phyloP scores from a whole-genome alignment of 2,329 filamentous ascomycete genomes.

The Clonostachys byssicola region DNA sequence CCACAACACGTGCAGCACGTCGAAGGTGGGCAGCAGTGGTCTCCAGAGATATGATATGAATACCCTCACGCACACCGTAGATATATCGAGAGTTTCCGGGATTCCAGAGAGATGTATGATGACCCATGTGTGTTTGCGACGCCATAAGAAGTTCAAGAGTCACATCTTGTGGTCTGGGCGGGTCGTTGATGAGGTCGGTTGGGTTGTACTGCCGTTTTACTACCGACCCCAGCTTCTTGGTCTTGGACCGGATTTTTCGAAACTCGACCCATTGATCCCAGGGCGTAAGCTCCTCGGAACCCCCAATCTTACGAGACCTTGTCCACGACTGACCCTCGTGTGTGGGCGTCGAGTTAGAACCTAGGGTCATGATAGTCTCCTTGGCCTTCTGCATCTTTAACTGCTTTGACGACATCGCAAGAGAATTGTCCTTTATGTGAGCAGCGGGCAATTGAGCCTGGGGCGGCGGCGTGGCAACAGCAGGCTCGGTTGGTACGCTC shows the following conservation, averaged over 20 bases:
- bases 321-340: constrained; percentile 26
- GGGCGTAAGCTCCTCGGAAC: constrained; percentile 27
- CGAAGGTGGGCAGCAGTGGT: constrained; percentile 83
- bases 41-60: constrained; percentile 93
- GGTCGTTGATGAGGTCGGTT: constrained; percentile 62
- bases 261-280: constrained; percentile 32
- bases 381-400: constrained; percentile 26
- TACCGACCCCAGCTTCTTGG: constrained; percentile 41
- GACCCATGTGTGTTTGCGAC: constrained; percentile 83
- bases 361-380: constrained; percentile 24
- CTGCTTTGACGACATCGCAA: not conserved
- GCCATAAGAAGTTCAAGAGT: constrained; percentile 89
- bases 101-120: constrained; percentile 90
- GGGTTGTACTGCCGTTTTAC: constrained; percentile 59
- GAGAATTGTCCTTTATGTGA: too few species aligned
- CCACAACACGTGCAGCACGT: constrained; percentile 88
- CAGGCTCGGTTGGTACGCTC: not conserved
- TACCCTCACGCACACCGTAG: constrained; percentile 79
- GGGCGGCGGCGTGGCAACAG: too few species aligned
- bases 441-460: too few species aligned
- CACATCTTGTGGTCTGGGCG: constrained; percentile 73
- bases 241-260: constrained; percentile 31
- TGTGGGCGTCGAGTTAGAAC: constrained; percentile 24
- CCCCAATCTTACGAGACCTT: constrained; percentile 18
- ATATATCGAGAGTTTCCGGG: constrained; percentile 93